Base-by-base conservation (phyloP, 1,284 basidiomycete species). In the Ustilago nuda region DNA sequence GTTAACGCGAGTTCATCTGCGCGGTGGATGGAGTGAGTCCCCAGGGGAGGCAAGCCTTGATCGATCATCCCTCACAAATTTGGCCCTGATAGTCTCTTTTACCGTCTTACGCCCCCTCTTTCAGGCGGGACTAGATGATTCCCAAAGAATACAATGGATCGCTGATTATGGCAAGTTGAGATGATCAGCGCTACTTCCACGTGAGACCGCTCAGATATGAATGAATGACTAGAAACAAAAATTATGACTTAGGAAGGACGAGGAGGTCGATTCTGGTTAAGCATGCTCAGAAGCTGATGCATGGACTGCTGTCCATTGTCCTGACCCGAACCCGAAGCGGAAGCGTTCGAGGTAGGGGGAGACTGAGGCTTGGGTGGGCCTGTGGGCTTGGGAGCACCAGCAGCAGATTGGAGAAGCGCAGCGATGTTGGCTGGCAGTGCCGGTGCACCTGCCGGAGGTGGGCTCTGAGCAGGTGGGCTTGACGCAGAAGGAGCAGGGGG, bases 371-470 rank as follows among this genome's bases (percentile, higher is more conserved):
- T 70, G 36, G 67, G 68, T n/a, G 72, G 64, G 45, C 65, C 61
- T 54, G 63, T 65, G 13, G 67, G 67, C 37, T 75, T 75, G 1
- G 72, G 72, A 23, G 72, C 73, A 8, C 65, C 73, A 43, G 73
- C 66, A 19, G 77, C 77, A 19, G 68, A 69, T 48, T 76, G 74
- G 8, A 79, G 61, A 12, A 79, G 52, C 5, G 78, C 78, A 15
- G 78, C 75, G 33, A 79, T 67, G 62, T 77, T 77, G 60, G 74
- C 63, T 8, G 78, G 78, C n/a, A 79, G 65, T 4, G 41, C 73
- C 2, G 64, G 60, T 9, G 62, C 56, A 55, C 55, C 56, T 12
- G 72, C 35, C n/a, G 61, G 50, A 50, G 61, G 61, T 36, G 73
- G 68, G 43, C 54, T 58, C 11, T 56, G 55, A 9, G 76, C 61